phyloP scores from a whole-genome alignment of 2,329 filamentous ascomycete genomes.

The Orbilia brochopaga region DNA sequence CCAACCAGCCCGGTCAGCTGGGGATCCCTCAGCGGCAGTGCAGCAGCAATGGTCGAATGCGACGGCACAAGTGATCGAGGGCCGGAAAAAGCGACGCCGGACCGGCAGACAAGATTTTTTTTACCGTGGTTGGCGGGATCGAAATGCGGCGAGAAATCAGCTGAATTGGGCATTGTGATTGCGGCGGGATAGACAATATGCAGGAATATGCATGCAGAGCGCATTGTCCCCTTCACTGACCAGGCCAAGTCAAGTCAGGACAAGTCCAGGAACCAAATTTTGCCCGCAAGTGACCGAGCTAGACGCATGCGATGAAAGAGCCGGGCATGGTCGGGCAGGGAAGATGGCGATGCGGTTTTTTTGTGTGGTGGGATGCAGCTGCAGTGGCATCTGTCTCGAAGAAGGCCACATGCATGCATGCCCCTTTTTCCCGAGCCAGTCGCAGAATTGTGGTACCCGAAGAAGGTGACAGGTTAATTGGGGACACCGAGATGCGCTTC shows the following conservation, averaged over 20 bases:
- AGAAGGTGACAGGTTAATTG: constrained; percentile 47
- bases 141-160: constrained; percentile 22
- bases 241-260: constrained; percentile 17
- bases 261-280: not conserved
- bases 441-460: constrained; percentile 51
- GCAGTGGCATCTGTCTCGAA: constrained; percentile 23
- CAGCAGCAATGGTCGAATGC: constrained; percentile 6
- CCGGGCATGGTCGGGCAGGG: not conserved
- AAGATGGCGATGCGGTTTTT: constrained; percentile 27
- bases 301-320: constrained; percentile 31
- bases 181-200: not conserved
- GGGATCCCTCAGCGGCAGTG: not conserved
- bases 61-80: constrained; percentile 24
- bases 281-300: not conserved
- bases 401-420: constrained; percentile 51
- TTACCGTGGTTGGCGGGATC: constrained; percentile 22
- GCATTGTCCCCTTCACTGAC: constrained; percentile 10
- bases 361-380: constrained; percentile 20
- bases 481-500: constrained; percentile 14
- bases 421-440: constrained; percentile 51
- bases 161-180: constrained; percentile 49
- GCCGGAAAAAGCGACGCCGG: constrained; percentile 27
- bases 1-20: not conserved
- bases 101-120: constrained; percentile 16
- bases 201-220: constrained; percentile 14